Conservation (phyloP, 2,329 filamentous ascomycete genomes). For the Septoria linicola region DNA sequence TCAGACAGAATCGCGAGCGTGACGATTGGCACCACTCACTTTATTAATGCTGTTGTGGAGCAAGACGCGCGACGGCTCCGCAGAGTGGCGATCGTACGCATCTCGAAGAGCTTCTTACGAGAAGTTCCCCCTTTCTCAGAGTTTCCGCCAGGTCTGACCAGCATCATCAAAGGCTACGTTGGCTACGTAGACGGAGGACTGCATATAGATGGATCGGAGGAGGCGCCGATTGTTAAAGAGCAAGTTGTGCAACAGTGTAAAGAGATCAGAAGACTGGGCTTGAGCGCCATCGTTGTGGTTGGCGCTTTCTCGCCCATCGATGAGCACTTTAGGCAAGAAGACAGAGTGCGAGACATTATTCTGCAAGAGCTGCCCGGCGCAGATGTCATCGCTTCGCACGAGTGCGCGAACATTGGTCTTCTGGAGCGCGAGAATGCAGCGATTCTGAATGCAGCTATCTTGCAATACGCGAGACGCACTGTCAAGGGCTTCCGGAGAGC, state of each 20-base stretch:
- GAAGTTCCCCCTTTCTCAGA: slow-evolving; percentile 37
- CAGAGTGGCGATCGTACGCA: slow-evolving; percentile 53
- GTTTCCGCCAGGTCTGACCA: slow-evolving; percentile 34
- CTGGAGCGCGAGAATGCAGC: slow-evolving; percentile 53
- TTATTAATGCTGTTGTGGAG: slow-evolving; percentile 39
- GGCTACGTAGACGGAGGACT: slow-evolving; percentile 52
- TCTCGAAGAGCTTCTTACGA: slow-evolving; percentile 35
- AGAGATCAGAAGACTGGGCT: slow-evolving; percentile 45
- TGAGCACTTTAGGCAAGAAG: slow-evolving; percentile 53
- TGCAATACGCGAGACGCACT: slow-evolving; percentile 48
- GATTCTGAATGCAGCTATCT: slow-evolving; percentile 52
- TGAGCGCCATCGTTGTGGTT: slow-evolving; percentile 54
- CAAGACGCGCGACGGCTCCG: slow-evolving; percentile 49
- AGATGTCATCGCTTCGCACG: slow-evolving; percentile 53
- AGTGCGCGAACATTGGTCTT: slow-evolving; percentile 53
- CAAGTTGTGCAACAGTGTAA: slow-evolving; percentile 48
- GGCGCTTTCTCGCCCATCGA: slow-evolving; percentile 62
- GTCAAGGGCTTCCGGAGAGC: slow-evolving; percentile 49
- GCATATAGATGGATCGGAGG: slow-evolving; percentile 46
- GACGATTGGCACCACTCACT: slow-evolving; percentile 53
- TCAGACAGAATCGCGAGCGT: slow-evolving; percentile 42
- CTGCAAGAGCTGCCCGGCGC: slow-evolving; percentile 47
- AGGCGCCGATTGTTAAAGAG: slow-evolving; percentile 45
- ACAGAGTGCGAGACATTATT: slow-evolving; percentile 51
- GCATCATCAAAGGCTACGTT: slow-evolving; percentile 36